phyloP scores from a whole-genome alignment of 176 grass and related monocot species.

The Lolium multiflorum region DNA sequence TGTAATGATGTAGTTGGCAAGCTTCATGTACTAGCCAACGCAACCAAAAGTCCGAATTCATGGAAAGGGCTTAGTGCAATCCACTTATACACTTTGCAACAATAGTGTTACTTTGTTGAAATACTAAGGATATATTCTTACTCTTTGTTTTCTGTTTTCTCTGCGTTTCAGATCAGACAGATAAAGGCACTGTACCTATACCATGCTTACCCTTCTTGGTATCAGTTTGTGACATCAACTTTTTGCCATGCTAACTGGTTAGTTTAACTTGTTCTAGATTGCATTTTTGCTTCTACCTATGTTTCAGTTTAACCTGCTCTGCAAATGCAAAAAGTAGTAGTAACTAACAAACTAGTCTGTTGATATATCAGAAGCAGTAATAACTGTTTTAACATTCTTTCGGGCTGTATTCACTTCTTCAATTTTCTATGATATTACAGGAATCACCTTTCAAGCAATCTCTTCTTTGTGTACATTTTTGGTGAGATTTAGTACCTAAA shows the following conservation, averaged over 20 bases:
- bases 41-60: too few species aligned
- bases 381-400: constrained; percentile 33
- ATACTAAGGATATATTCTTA: constrained; percentile 6
- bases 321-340: not conserved
- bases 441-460: constrained; percentile 98
- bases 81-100: too few species aligned
- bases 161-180: constrained; percentile 64
- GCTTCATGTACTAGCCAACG: too few species aligned
- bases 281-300: constrained; percentile 19
- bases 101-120: not conserved
- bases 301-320: not conserved
- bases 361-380: constrained; percentile 21
- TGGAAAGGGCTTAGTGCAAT: too few species aligned
- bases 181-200: constrained; percentile 83
- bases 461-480: constrained; percentile 99
- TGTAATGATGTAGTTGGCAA: not conserved
- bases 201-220: constrained; percentile 83
- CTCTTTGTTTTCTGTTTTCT: constrained; percentile 16
- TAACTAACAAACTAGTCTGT: not conserved
- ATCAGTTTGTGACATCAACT: constrained; percentile 91
- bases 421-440: constrained; percentile 51
- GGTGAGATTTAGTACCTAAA: constrained; percentile 74
- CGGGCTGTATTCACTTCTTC: constrained; percentile 34
- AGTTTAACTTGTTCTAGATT: constrained; percentile 40
- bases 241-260: constrained; percentile 99